Conservation (phyloP, 257 asterid genomes). For the Solanum bulbocastanum region DNA sequence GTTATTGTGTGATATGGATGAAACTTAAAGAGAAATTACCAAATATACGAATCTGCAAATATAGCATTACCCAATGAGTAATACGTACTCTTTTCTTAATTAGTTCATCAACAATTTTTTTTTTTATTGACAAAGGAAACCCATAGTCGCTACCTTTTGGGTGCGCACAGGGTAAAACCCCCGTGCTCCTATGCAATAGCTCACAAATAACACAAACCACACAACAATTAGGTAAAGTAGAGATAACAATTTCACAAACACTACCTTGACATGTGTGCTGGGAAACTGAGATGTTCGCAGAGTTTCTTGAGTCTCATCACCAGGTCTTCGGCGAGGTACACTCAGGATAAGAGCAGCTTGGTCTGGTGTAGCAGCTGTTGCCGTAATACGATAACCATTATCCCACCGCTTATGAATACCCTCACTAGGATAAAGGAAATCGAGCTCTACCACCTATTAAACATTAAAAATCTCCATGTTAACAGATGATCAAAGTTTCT, state of each 20-base stretch:
- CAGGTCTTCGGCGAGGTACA: conserved; percentile 27
- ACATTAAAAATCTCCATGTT: not conserved
- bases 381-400: conserved; percentile 29
- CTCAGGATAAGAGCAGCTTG: conserved; percentile 43
- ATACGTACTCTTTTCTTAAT: not conserved
- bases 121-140: not conserved
- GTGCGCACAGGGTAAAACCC: not conserved
- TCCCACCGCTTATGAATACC: conserved; percentile 45
- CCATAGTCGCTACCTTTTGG: not conserved
- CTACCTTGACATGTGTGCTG: conserved; percentile 29
- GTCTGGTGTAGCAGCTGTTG: conserved; percentile 36
- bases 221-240: not conserved
- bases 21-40: not conserved
- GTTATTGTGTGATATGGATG: not conserved
- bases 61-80: not conserved
- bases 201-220: not conserved
- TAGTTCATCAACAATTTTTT: not conserved
- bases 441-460: conserved; percentile 41
- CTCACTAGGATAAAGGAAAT: conserved; percentile 41
- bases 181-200: not conserved
- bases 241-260: not conserved
- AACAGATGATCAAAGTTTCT: not conserved
- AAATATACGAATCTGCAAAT: not conserved
- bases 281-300: conserved; percentile 39
- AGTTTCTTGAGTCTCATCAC: conserved; percentile 38